Conservation (phyloP, 2,329 filamentous ascomycete species). For the Diaporthe velutina region DNA sequence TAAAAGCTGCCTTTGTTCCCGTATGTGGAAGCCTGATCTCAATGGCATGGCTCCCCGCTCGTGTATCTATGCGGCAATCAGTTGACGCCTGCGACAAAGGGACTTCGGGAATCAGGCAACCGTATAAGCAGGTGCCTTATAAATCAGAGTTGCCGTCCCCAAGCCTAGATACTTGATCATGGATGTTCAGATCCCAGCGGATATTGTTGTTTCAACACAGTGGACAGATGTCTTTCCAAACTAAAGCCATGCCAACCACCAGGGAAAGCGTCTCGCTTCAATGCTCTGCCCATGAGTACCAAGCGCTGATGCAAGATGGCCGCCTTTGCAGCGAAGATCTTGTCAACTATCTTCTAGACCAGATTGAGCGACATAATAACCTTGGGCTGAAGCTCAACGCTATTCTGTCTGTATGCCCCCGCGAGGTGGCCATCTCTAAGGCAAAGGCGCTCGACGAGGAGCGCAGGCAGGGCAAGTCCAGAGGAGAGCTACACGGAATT, state of each 20-base stretch:
- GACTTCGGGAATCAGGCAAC: neutral
- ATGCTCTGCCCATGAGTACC: conserved; percentile 34
- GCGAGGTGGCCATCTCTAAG: conserved; percentile 49
- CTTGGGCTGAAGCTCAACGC: conserved; percentile 45
- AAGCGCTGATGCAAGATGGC: conserved; percentile 31
- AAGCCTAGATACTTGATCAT: too few relatives aligned
- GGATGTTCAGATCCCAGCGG: neutral
- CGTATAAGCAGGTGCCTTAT: neutral
- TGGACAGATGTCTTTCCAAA: neutral
- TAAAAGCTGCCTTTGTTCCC: too few relatives aligned
- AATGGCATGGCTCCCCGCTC: neutral
- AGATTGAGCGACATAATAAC: conserved; percentile 44
- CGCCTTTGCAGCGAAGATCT: conserved; percentile 43
- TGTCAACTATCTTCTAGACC: conserved; percentile 40
- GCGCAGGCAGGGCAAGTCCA: conserved; percentile 49
- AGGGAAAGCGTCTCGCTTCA: conserved; percentile 17
- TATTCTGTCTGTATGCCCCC: conserved; percentile 53
- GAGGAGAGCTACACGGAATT: conserved; percentile 56
- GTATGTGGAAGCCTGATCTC: neutral
- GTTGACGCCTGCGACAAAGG: neutral
- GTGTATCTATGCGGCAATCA: neutral
- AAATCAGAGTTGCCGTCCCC: neutral
- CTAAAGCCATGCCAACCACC: neutral
- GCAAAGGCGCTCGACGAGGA: conserved; percentile 55
- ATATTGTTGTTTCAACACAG: neutral